Evolutionary conservation across 352 stramenopile species (phyloP), one percentile per base, ranked within the genome.

Genomic region (Phytophthora pistaciae): DNA sequence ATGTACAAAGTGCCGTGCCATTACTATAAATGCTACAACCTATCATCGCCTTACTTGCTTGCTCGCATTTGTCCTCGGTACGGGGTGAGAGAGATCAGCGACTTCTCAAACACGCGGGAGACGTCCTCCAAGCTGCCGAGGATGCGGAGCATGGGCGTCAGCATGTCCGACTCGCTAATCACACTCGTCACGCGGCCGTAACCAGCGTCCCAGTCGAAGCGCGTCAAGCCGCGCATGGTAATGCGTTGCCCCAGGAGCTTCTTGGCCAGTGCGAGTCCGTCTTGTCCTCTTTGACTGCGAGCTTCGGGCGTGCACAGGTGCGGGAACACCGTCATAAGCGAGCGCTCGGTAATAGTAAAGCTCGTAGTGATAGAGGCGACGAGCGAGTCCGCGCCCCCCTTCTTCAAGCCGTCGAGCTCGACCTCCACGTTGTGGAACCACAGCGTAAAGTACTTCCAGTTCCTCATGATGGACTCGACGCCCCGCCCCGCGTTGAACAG

Each of bases 71-170:
- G 44, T 25, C 44, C 44, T 20, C 44, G 44, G 18, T 52, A 52
- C 16, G 44, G 44, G 9, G 44, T 52, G 14, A 52, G 33, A 11
- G 53, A 61, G 5, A 74, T 56, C 8, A 27, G 31, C 11, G 59
- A 23, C 46, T 27, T 29, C 16, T 66, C 44, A 13, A 74, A 67
- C 21, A 70, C 60, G n/a, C 6, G 9, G 6, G 54, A 54, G 3
- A 56, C 56, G 10, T 56, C 61, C 16, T 66, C 67, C 16, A 74
- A 23, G 13, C 42, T 56, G 5, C 55, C 46, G 7, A 74, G 54
- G 20, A 62, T 20, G 5, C 13, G 14, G 5, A 57, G 27, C 25
- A 70, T 63, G 8, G 67, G 53, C 9, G 56, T 59, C 10, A 74
- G 20, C 50, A 74, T 50, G 54, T 74, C 67, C 1, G 58, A 44